Evolutionary conservation across 2,329 filamentous ascomycete genomes (phyloP), one percentile per base, ranked within the genome.

Genomic region (Pseudopyrenochaeta lycopersici): DNA sequence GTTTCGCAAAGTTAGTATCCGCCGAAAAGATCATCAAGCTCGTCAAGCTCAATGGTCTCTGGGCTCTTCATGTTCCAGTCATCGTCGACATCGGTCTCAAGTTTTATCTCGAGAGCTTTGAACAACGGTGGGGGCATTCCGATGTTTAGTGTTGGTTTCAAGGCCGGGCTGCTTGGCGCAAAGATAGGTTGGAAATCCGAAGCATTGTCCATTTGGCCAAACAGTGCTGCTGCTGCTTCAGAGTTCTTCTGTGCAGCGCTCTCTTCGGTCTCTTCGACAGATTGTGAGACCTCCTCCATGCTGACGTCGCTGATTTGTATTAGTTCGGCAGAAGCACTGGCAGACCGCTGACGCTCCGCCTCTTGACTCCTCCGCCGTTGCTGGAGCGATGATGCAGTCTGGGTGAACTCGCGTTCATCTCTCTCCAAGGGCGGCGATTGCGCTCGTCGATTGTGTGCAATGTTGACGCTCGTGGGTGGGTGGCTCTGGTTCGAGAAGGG

Each of bases 381-480:
- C 54, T 86, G 91, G 66, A 98, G 85, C 43, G 89, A 91, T 63
- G 92, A 91, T 14, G 95, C 95, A 1, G 93, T 98, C 77, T 96
- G 91, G 6, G 94, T 97, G 72, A 99, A 99, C 76, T 98, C 95
- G 71, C 90, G 91, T 81, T 98, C 94, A 66, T 98, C 94, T 67
- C 90, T 92, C 78, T 98, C 94, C 32, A 98, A 82, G 14, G 92
- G 92, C 46, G 94, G 93, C 60, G 91, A 95, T 20, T 90, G 87
- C n/a, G 89, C 90, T 54, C 90, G 87, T 56, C 87, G 83, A 57
- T 85, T 87, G 65, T 88, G 85, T 43, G 80, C 75, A 46, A 83
- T 78, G 56, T 77, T 78, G 52, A 66, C 75, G 58, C 62, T 72
- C 49, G 66, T 75, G 47, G 67, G 76, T 38, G 77, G 73, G 46